phyloP scores from a whole-genome alignment of 1,284 basidiomycete genomes.

The Moesziomyces parantarcticus region DNA sequence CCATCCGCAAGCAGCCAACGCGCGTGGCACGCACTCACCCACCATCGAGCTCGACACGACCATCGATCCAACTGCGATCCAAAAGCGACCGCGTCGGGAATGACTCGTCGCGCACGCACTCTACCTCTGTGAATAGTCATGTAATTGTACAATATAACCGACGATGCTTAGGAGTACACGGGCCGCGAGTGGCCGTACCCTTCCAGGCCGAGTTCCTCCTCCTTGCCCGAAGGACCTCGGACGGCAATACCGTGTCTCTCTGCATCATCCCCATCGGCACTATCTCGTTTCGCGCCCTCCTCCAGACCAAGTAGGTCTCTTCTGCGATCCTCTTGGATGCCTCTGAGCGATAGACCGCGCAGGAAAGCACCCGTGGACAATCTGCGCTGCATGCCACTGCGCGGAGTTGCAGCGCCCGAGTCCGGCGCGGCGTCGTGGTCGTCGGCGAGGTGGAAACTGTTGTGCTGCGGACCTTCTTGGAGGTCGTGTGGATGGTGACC shows the following conservation, averaged over 20 bases:
- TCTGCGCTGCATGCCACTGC: constrained; percentile 41
- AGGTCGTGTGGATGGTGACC: constrained; percentile 45
- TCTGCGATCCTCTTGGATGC: constrained; percentile 55
- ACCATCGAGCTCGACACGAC: constrained; percentile 10
- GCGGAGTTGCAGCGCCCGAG: constrained; percentile 29
- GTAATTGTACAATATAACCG: constrained; percentile 11
- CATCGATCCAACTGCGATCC: constrained; percentile 24
- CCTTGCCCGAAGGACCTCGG: constrained; percentile 26
- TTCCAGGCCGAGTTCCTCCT: constrained; percentile 43
- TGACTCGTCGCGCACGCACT: background rate
- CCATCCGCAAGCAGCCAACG: background rate
- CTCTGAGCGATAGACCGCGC: constrained; percentile 32
- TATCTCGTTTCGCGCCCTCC: constrained; percentile 13
- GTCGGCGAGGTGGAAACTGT: constrained; percentile 45
- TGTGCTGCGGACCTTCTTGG: constrained; percentile 42
- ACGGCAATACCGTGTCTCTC: constrained; percentile 42
- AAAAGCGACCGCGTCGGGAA: constrained; percentile 26
- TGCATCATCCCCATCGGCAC: constrained; percentile 4
- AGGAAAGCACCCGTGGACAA: constrained; percentile 60
- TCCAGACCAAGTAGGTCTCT: constrained; percentile 49
- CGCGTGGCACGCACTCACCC: too few relatives aligned
- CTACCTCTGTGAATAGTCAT: background rate
- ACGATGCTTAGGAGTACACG: constrained; percentile 1
- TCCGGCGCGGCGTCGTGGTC: constrained; percentile 36
- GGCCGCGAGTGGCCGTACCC: constrained; percentile 41